Evolutionary conservation across 73 alveolate species (phyloP), one percentile per base, ranked within the genome.

Genomic region (Tetrahymena thermophila): DNA sequence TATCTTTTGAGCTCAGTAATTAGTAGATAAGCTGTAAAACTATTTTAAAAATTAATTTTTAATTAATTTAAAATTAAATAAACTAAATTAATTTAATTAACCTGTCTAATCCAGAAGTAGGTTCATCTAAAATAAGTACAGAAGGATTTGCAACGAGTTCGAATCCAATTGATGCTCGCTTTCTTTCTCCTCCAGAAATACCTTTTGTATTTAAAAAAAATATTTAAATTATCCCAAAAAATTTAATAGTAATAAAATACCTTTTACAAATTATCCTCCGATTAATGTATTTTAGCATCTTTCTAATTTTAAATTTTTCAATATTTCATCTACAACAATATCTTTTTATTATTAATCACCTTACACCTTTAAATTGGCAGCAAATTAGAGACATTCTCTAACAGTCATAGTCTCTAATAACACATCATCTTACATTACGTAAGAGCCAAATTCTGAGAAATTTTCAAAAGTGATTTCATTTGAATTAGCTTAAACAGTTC

Each of bases 401-500:
- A 95, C 94, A 25, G 98, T 96, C n/a, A 96, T 93, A 40, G 44
- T 42, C 17, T 42, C 93, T 35, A 93, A 84, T 84, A 96, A 95
- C 6, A 96, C 38, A 71, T 96, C 98, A 56, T 96, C 97, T 94
- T 96, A 95, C 93, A 31, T 93, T 0, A 96, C 98, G 85, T 96
- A 96, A 85, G 94, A 95, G 16, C 94, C 95, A 17, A 94, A 58
- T 43, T 50, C 89, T 16, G 94, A 93, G 94, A 95, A 96, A 14
- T 94, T 84, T 38, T 16, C 34, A 84, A 17, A 16, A 19, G 38
- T 35, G 7, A 19, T 0, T 1, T 16, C 14, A 19, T 6, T 16
- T 16, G 96, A 98, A 95, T 98, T 98, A 94, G 97, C 97, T 85
- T 23, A 93, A 42, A 98, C 93, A 43, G 96, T 94, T 31, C 99